phyloP scores from a whole-genome alignment of 768 basidiomycete genomes.

The Boletellus emodensis region DNA sequence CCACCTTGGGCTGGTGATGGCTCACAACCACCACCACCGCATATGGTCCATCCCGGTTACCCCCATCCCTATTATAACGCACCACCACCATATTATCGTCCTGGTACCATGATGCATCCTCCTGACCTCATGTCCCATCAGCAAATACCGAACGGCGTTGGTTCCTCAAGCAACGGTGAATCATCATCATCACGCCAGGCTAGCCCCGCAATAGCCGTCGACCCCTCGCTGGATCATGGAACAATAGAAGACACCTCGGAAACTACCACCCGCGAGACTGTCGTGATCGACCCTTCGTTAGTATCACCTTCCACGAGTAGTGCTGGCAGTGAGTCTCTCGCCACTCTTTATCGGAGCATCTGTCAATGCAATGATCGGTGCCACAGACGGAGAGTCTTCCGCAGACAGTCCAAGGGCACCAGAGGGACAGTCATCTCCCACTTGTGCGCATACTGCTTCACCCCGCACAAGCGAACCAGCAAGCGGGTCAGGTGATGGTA shows the following conservation, averaged over 20 bases:
- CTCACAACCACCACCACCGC: constrained; percentile 31
- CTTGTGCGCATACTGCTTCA: constrained; percentile 2
- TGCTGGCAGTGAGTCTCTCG: constrained; percentile 16
- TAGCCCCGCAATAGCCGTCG: constrained; percentile 25
- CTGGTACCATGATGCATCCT: constrained; percentile 24
- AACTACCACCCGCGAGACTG: constrained; percentile 11
- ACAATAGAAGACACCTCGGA: constrained; percentile 14
- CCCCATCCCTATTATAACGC: constrained; percentile 32
- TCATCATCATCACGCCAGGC: constrained; percentile 27
- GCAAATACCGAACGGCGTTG: constrained; percentile 23
- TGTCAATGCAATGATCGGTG: constrained; percentile 34
- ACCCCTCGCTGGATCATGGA: constrained; percentile 19
- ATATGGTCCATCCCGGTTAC: constrained; percentile 34
- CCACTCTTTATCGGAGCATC: constrained; percentile 25
- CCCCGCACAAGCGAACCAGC: constrained; percentile 6
- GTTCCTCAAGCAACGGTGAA: constrained; percentile 22
- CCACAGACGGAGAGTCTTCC: constrained; percentile 29
- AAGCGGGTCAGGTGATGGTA: constrained; percentile 5
- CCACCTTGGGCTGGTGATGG: constrained; percentile 37
- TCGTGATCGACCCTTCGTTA: constrained; percentile 39
- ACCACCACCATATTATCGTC: constrained; percentile 49
- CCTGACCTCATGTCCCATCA: constrained; percentile 13
- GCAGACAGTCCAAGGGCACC: constrained; percentile 7
- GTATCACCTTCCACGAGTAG: constrained; percentile 22
- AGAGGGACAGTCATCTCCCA: constrained; percentile 8